Conservation (phyloP, 2,329 filamentous ascomycete species). For the Colletotrichum cuscutae region DNA sequence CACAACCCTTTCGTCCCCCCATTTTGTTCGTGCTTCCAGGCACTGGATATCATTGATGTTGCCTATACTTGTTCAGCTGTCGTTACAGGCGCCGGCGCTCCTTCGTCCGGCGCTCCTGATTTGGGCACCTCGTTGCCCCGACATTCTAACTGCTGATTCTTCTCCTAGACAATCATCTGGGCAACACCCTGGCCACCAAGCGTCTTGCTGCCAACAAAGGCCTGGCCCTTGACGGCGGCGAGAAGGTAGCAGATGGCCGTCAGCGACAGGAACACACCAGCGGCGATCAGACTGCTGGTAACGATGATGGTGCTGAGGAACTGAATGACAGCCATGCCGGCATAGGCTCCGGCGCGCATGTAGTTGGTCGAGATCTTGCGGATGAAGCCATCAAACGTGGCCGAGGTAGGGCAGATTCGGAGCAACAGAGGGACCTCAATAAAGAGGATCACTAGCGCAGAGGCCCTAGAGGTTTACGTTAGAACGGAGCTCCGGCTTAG, state of each 20-base stretch:
- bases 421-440: constrained; percentile 93
- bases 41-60: constrained; percentile 31
- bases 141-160: not conserved
- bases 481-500: not conserved
- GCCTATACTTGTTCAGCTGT: constrained; percentile 7
- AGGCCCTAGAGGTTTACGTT: constrained; percentile 62
- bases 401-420: constrained; percentile 95
- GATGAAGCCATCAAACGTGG: constrained; percentile 88
- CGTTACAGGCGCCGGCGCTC: not conserved
- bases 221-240: constrained; percentile 84
- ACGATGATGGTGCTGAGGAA: constrained; percentile 79
- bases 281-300: constrained; percentile 82
- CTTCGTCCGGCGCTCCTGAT: not conserved
- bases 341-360: constrained; percentile 91
- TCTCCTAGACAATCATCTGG: constrained; percentile 91
- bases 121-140: not conserved
- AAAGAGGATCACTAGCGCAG: constrained; percentile 80
- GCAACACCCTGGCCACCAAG: constrained; percentile 92
- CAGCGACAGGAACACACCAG: constrained; percentile 82
- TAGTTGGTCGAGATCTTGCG: constrained; percentile 96
- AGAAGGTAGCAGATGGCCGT: constrained; percentile 84
- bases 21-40: constrained; percentile 26
- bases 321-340: constrained; percentile 82
- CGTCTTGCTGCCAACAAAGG: constrained; percentile 93
- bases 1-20: constrained; percentile 5